Evolutionary conservation across 768 basidiomycete genomes (phyloP), one percentile per base, ranked within the genome.

Genomic region (Daedaleopsis sinensis): DNA sequence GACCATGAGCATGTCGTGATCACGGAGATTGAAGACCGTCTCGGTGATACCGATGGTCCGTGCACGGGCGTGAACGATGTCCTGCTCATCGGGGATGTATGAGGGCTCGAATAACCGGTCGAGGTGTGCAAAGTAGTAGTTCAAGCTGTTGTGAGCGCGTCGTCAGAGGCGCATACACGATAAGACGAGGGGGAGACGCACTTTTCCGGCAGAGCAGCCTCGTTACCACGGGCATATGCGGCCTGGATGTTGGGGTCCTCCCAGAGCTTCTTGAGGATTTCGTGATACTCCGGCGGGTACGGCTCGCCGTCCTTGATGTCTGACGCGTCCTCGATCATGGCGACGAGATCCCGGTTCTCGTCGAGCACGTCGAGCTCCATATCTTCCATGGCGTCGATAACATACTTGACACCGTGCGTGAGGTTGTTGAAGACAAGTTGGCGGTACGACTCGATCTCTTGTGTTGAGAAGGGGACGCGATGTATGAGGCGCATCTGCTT

Each of bases 401-500:
- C 80, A 61, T 86, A 86, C 50, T 85, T 83, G 77, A 98, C 84
- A 2, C 95, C 97, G 10, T 89, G 84, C 1, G 91, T 90, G 35
- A 99, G 76, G 75, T 99, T 98, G 69, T 90, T 89, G 73, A 96
- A 99, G 11, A 95, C 88, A 48, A 97, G 86, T 69, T 96, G 96
- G 1, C 96, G 88, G 68, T 90, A 97, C 16, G 82, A 85, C 74
- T 98, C 96, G 42, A 91, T 82, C 73, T 98, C 97, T 68, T 86
- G 83, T 0, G 83, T 54, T 0, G 88, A 84, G 76, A 97, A 99
- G 0, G 92, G 89, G 1, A 93, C 79, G 60, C 86, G 84, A 76
- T 98, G 96, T 52, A 99, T 97, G 42, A 97, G 80, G 42, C 95
- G 88, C 96, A 98, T 98, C 89, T 98, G 95, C 91, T 94, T 95